Evolutionary conservation across 306 rosid species (phyloP), one percentile per base, ranked within the genome.

Genomic region (Styphnolobium japonicum): DNA sequence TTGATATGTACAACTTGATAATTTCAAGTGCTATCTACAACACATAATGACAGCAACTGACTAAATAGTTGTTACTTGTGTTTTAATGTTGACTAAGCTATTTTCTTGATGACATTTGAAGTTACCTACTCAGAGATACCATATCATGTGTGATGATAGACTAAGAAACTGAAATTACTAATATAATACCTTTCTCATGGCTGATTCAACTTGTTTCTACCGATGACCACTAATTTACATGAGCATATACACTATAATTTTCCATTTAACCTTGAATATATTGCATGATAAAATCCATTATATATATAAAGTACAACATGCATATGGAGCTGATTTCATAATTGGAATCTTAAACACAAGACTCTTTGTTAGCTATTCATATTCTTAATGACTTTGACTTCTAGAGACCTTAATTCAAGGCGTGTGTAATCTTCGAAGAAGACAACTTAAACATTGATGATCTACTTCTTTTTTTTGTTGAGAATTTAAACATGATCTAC

Each of bases 331-430:
- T 7, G 60, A 29, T 69, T 15, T 63, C 16, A 61, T 75, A 49
- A 76, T 10, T 76, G 10, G 22, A 22, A 31, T 21, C 22, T 23
- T 10, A 37, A 49, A 46, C 56, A 63, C 48, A 46, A 7, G 51
- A 72, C 16, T 31, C 16, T 31, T 51, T 36, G 1, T 42, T n/a
- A 15, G n/a, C 25, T 21, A 12, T 18, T 57, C 58, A 36, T 2
- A 36, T 11, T 16, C 31, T 69, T 68, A 33, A 69, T 69, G 69
- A 69, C 31, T 57, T 79, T 78, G 74, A 51, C 60, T 33, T 56
- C 52, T 57, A 0, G 39, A 11, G 75, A 67, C 68, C 82, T 31
- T 69, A 45, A 46, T 58, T 29, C 10, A 56, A 78, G 76, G 60
- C 15, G 25, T 16, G 36, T 16, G 46, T 2, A 40, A 66, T 66